Percentiles rank a stretch among this genome's conserved stretches.
phyloP scores from a whole-genome alignment of 768 basidiomycete genomes.

The Pisolithus orientalis region DNA sequence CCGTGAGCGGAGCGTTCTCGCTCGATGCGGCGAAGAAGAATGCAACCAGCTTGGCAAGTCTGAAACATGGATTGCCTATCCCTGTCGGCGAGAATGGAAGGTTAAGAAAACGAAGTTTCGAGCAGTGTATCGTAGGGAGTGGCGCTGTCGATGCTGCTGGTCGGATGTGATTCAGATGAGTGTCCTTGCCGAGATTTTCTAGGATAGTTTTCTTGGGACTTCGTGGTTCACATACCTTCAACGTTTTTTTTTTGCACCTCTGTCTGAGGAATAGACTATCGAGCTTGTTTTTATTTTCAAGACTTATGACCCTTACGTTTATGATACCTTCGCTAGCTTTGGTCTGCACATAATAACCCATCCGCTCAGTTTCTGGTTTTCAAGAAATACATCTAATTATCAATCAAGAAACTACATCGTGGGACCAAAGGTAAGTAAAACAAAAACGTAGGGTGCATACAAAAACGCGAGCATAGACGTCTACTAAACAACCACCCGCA shows the following conservation, averaged over 20 bases:
- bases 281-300: neutral
- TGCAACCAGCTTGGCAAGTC: conserved; percentile 33
- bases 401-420: too few species aligned
- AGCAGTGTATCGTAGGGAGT: conserved; percentile 33
- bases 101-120: conserved; percentile 29
- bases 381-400: too few species aligned
- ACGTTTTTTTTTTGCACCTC: too few species aligned
- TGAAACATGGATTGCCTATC: conserved; percentile 26
- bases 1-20: conserved; percentile 52
- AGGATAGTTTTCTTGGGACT: neutral
- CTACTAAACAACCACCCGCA: neutral
- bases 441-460: neutral
- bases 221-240: neutral
- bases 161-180: conserved; percentile 18
- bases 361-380: too few species aligned
- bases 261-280: too few species aligned
- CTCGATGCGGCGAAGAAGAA: conserved; percentile 49
- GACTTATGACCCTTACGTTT: conserved; percentile 2
- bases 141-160: conserved; percentile 49
- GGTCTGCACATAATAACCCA: too few species aligned
- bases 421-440: neutral
- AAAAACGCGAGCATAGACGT: neutral
- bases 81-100: conserved; percentile 44
- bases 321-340: too few species aligned
- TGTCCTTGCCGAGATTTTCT: too few species aligned